Percentiles rank a stretch among this genome's conserved stretches.
Conservation (phyloP, 805 yeast species). For the Sugiyamaella mastotermitis region DNA sequence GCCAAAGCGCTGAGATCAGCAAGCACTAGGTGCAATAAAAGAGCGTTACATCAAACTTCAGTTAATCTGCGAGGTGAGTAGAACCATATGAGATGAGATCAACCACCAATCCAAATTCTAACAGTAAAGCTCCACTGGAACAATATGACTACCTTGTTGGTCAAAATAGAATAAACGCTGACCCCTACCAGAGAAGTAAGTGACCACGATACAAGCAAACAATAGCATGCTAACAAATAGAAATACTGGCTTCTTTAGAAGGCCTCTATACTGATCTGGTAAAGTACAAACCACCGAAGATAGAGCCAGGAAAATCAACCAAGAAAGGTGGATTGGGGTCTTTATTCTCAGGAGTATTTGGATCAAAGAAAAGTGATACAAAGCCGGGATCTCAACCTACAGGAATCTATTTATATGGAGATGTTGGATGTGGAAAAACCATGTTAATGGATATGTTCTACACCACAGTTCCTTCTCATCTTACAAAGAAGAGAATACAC, state of each 20-base stretch:
- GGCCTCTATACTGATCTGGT: conserved; percentile 49
- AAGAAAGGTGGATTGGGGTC: conserved; percentile 8
- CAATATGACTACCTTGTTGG: conserved; percentile 31
- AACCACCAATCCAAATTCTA: too few relatives aligned
- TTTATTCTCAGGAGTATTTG: conserved; percentile 9
- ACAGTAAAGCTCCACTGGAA: conserved; percentile 23
- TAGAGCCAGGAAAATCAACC: conserved; percentile 41
- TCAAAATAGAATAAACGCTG: conserved; percentile 43
- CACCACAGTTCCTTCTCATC: conserved; percentile 68
- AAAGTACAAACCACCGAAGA: conserved; percentile 56
- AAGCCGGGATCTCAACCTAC: conserved; percentile 44
- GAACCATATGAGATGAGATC: too few relatives aligned
- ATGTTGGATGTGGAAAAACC: conserved; percentile 97
- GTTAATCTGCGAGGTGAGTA: too few relatives aligned
- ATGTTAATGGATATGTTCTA: conserved; percentile 97
- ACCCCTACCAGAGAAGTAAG: conserved; percentile 63
- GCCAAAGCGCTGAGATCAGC: too few relatives aligned
- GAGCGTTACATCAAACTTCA: too few relatives aligned
- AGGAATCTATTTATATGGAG: conserved; percentile 92
- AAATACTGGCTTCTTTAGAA: conserved; percentile 58
- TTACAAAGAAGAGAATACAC: conserved; percentile 77
- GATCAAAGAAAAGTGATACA: conserved; percentile 6
- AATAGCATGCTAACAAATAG: conserved; percentile 3
- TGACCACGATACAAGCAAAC: neutral
- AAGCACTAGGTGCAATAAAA: too few relatives aligned